phyloP scores from a whole-genome alignment of 495 filamentous ascomycete genomes.

The Peziza echinospora region DNA sequence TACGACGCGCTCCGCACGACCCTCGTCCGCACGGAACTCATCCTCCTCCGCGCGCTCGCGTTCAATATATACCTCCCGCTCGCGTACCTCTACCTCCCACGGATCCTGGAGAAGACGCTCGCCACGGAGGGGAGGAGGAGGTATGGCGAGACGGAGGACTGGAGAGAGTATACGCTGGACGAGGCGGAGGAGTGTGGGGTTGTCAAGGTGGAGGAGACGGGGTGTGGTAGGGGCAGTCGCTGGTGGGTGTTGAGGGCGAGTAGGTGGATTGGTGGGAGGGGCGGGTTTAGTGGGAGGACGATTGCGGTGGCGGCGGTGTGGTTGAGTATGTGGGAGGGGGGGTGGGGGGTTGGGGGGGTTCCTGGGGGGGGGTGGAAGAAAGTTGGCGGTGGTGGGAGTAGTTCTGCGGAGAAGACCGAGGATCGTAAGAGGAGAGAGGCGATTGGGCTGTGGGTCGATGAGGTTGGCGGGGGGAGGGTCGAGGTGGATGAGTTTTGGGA shows the following conservation, averaged over 20 bases:
- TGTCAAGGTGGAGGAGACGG: slow-evolving; percentile 21
- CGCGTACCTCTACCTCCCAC: slow-evolving; percentile 23
- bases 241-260: slow-evolving; percentile 11
- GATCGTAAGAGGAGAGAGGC: neutral
- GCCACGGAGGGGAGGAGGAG: neutral
- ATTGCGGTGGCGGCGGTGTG: slow-evolving; percentile 20
- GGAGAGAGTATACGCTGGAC: slow-evolving; percentile 15
- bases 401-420: no score
- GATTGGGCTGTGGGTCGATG: neutral
- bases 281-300: slow-evolving; percentile 22
- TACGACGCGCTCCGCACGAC: slow-evolving; percentile 25
- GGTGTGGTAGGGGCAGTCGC: slow-evolving; percentile 20
- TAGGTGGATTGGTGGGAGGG: neutral
- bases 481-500: neutral
- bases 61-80: slow-evolving; percentile 24
- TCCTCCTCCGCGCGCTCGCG: slow-evolving; percentile 24
- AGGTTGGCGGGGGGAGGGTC: neutral
- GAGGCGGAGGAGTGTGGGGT: slow-evolving; percentile 24
- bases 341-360: neutral
- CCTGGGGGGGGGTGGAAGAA: neutral
- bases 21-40: slow-evolving; percentile 24
- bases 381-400: neutral
- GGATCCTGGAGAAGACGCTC: slow-evolving; percentile 22
- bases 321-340: neutral
- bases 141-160: slow-evolving; percentile 17